A percentile compares a stretch with the other conserved stretches of the same genome.
These are phyloP conservation scores for Nannizzia gypsea DNA, from an alignment of 2,329 filamentous ascomycete species.

Conservation along the genomic window DNA sequence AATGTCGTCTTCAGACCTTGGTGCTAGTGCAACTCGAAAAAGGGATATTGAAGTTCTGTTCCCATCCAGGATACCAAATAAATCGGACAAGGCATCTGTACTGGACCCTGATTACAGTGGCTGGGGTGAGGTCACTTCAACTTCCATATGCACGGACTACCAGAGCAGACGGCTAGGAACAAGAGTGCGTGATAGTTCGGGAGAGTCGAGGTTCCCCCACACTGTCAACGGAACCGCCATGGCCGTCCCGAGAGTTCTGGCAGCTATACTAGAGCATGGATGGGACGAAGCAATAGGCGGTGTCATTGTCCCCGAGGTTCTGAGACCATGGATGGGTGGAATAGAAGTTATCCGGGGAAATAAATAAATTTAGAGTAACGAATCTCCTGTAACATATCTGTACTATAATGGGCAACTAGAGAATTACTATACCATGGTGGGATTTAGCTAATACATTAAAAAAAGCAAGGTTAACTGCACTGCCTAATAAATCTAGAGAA, in stretches of 20 bases:
- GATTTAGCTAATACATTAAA: no score
- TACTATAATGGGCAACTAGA: not conserved
- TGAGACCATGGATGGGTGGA: slow-evolving; percentile 77
- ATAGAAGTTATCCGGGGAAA: slow-evolving; percentile 47
- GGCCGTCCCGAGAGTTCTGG: slow-evolving; percentile 78
- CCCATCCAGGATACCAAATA: slow-evolving; percentile 46
- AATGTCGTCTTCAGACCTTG: slow-evolving; percentile 82
- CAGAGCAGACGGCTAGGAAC: slow-evolving; percentile 75
- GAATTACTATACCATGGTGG: no score
- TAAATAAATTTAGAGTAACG: not conserved
- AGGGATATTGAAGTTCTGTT: slow-evolving; percentile 92
- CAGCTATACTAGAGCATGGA: slow-evolving; percentile 78
- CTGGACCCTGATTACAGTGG: slow-evolving; percentile 31
- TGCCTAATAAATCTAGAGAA: no score
- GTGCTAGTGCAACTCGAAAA: slow-evolving; percentile 76
- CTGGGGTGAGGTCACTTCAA: slow-evolving; percentile 88
- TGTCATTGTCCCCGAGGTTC: slow-evolving; percentile 64
- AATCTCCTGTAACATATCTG: not conserved
- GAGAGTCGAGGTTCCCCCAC: slow-evolving; percentile 59
- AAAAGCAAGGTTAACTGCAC: no score
- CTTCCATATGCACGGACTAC: slow-evolving; percentile 89
- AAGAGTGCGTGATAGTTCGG: slow-evolving; percentile 44
- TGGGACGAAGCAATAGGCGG: slow-evolving; percentile 61
- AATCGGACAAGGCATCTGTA: not conserved
- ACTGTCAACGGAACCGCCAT: slow-evolving; percentile 91